phyloP scores from a whole-genome alignment of 2,329 filamentous ascomycete species.

The Dothistroma pini region DNA sequence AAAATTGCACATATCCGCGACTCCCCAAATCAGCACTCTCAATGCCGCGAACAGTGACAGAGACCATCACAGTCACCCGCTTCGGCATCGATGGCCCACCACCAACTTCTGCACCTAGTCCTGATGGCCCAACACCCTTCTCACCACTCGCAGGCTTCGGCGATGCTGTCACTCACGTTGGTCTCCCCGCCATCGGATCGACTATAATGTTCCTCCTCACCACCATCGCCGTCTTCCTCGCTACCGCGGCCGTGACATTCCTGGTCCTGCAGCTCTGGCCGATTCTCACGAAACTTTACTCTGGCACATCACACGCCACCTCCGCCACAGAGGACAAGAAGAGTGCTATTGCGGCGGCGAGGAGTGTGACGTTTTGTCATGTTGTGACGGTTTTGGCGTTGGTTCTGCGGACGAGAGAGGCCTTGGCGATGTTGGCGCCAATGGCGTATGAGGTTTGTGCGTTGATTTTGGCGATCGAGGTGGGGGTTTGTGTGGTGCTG shows the following conservation, averaged over 20 bases:
- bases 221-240: constrained; percentile 8
- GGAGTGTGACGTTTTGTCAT: constrained; percentile 5
- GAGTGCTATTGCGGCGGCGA: background rate
- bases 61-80: constrained; percentile 2
- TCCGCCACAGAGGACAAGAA: constrained; percentile 2
- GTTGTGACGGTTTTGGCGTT: constrained; percentile 6
- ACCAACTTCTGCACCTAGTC: background rate
- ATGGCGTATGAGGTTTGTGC: constrained; percentile 13
- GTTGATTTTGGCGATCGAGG: constrained; percentile 9
- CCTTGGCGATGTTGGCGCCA: constrained; percentile 5
- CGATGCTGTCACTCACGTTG: constrained; percentile 2
- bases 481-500: constrained; percentile 2
- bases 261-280: background rate
- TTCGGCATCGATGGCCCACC: constrained; percentile 8
- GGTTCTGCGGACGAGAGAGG: constrained; percentile 9
- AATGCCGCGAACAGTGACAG: constrained; percentile 4
- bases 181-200: background rate
- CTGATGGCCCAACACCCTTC: background rate
- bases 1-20: background rate
- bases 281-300: background rate
- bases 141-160: background rate
- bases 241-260: constrained; percentile 4
- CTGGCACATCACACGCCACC: background rate
- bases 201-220: constrained; percentile 8
- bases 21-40: background rate